Conservation (phyloP, 495 filamentous ascomycete genomes). For the Aspergillus asperescens region DNA sequence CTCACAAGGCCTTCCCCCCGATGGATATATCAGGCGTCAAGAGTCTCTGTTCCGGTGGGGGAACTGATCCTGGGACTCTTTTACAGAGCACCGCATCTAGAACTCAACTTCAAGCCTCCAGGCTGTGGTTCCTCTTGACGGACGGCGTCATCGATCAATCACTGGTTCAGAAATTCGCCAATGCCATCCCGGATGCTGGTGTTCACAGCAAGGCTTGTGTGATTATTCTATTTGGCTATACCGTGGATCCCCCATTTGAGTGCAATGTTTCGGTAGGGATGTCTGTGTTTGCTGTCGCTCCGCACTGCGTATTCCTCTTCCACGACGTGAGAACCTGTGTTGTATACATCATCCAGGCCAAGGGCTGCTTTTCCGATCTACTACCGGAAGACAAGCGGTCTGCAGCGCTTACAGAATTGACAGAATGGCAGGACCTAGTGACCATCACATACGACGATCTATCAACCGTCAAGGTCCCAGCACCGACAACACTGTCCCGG, state of each 20-base stretch:
- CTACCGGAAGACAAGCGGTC: background rate
- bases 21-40: too few relatives aligned
- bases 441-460: background rate
- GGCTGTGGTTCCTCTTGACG: background rate
- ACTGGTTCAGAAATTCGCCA: background rate
- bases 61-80: too few relatives aligned
- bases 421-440: background rate
- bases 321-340: background rate
- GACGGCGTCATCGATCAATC: background rate
- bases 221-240: background rate
- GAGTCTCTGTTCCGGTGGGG: too few relatives aligned
- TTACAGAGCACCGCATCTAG: too few relatives aligned
- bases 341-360: background rate
- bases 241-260: background rate
- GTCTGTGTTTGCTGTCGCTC: background rate
- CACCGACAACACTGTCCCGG: too few relatives aligned
- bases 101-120: too few relatives aligned
- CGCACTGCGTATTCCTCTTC: constrained; percentile 1
- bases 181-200: background rate
- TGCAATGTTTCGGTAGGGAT: constrained; percentile 1
- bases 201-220: background rate
- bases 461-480: too few relatives aligned
- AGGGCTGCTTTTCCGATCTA: background rate
- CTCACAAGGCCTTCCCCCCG: too few relatives aligned
- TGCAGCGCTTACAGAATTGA: background rate